phyloP scores from a whole-genome alignment of 2,329 filamentous ascomycete genomes.

The Ophiostoma himal-ulmi region DNA sequence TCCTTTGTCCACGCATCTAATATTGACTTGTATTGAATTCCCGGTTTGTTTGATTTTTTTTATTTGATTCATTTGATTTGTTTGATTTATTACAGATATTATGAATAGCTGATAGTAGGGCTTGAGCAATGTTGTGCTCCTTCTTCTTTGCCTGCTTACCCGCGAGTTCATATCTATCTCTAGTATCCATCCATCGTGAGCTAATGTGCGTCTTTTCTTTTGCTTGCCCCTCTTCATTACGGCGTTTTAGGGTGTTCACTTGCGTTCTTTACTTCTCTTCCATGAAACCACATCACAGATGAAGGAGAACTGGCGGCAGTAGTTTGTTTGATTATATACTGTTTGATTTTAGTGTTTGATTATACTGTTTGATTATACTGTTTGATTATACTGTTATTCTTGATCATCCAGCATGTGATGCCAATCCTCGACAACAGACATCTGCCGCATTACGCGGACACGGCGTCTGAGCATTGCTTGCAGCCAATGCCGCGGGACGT shows the following conservation, averaged over 20 bases:
- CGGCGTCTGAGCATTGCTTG: neutral
- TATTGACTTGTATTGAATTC: neutral
- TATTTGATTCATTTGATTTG: neutral
- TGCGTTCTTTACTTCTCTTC: neutral
- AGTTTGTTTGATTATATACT: neutral
- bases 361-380: no score
- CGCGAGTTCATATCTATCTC: neutral
- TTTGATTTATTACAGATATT: no score
- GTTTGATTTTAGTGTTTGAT: no score
- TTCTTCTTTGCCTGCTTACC: neutral
- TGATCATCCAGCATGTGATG: no score
- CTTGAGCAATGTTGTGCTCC: no score
- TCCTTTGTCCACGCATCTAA: neutral
- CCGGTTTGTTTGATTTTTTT: neutral
- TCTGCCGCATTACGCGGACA: neutral
- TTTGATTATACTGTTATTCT: no score
- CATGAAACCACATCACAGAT: neutral
- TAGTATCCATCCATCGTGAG: neutral
- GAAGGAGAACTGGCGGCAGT: neutral
- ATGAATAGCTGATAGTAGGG: no score
- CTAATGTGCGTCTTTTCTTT: constrained; percentile 7
- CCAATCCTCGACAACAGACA: neutral
- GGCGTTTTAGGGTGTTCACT: neutral
- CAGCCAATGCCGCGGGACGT: neutral
- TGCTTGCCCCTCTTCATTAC: neutral